These are phyloP conservation scores for Ophiosphaerella korrae DNA, from an alignment of 2,329 filamentous ascomycete species.

Conservation along the genomic window DNA sequence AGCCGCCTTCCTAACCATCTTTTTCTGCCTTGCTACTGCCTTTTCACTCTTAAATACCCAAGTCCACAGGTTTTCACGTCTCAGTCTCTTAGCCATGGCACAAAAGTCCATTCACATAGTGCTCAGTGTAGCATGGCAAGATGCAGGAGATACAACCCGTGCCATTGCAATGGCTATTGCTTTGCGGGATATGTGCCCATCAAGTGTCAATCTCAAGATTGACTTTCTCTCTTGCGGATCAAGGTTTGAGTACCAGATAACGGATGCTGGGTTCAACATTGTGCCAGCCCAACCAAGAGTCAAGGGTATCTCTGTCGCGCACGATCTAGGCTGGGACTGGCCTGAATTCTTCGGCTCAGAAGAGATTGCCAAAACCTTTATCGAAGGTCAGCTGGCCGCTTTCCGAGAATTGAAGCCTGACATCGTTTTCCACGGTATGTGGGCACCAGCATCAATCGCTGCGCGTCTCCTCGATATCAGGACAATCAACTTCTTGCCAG, in stretches of 20 bases:
- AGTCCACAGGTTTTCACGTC: no score
- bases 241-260: constrained; percentile 38
- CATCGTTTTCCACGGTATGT: constrained; percentile 44
- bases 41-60: no score
- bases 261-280: constrained; percentile 38
- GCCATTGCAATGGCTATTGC: constrained; percentile 38
- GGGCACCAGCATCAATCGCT: constrained; percentile 39
- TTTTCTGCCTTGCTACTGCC: no score
- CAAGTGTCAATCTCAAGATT: constrained; percentile 31
- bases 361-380: constrained; percentile 38
- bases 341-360: constrained; percentile 42
- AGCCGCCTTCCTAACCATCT: not conserved
- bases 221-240: constrained; percentile 39
- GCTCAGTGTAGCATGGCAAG: constrained; percentile 41
- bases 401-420: constrained; percentile 36
- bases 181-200: constrained; percentile 35
- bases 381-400: constrained; percentile 38
- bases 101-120: constrained; percentile 28
- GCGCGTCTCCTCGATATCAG: constrained; percentile 37
- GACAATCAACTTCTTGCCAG: constrained; percentile 41
- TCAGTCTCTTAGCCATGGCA: constrained; percentile 13
- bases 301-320: constrained; percentile 36
- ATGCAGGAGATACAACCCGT: constrained; percentile 40
- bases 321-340: constrained; percentile 43
- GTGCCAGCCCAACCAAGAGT: constrained; percentile 38